phyloP scores from a whole-genome alignment of 1,139 yeast species.

The Kluyveromyces sp. region DNA sequence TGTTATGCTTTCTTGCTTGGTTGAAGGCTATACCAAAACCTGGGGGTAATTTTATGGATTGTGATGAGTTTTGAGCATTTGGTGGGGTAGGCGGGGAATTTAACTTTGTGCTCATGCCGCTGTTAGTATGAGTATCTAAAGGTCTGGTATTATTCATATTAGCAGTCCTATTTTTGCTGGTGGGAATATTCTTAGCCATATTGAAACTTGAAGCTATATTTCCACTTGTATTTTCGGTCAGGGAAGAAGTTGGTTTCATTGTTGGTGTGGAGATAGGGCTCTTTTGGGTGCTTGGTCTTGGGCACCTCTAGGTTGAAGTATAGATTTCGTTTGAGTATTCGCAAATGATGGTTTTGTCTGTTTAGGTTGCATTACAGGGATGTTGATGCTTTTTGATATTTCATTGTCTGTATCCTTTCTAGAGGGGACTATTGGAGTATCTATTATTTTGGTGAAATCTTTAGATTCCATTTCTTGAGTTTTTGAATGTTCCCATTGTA shows the following conservation, averaged over 20 bases:
- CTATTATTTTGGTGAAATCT: constrained; percentile 22
- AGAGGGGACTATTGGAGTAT: constrained; percentile 11
- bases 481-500: constrained; percentile 9
- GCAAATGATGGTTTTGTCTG: constrained; percentile 4
- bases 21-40: constrained; percentile 32
- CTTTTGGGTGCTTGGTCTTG: neutral
- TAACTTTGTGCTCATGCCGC: neutral
- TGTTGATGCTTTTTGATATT: constrained; percentile 15
- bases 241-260: neutral
- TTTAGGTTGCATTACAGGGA: constrained; percentile 23
- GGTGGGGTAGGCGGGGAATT: neutral
- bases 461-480: constrained; percentile 14
- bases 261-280: neutral
- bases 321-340: neutral
- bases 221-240: neutral
- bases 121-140: no score
- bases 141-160: no score
- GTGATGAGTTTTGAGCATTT: neutral
- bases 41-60: constrained; percentile 25
- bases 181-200: no score
- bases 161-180: no score
- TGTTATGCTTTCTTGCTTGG: constrained; percentile 12
- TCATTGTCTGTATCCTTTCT: constrained; percentile 18
- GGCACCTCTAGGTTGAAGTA: neutral
- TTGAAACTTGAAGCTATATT: no score